These are phyloP conservation scores for Tanacetum coccineum DNA, from an alignment of 129 eudicot genomes.

Conservation along the genomic window DNA sequence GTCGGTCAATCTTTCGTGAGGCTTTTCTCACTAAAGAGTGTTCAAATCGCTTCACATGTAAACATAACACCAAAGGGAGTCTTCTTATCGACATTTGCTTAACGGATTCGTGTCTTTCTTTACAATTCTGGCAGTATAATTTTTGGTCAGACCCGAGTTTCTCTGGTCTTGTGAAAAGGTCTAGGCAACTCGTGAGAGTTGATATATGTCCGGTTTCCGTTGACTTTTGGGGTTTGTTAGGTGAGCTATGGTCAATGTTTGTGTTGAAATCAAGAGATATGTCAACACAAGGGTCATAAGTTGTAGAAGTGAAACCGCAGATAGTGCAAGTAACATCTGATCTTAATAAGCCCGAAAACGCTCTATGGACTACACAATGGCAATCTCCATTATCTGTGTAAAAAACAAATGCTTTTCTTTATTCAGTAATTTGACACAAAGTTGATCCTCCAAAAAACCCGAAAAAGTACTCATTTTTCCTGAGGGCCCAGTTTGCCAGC, in stretches of 20 bases:
- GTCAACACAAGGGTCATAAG: constrained; percentile 70
- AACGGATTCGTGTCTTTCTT: constrained; percentile 48
- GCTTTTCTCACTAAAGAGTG: constrained; percentile 52
- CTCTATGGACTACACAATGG: constrained; percentile 68
- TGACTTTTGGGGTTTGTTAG: constrained; percentile 48
- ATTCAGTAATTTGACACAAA: constrained; percentile 28
- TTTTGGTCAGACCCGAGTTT: constrained; percentile 69
- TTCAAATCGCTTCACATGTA: constrained; percentile 69
- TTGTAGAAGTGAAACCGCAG: constrained; percentile 69
- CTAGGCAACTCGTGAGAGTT: constrained; percentile 56
- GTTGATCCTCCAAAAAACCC: constrained; percentile 23
- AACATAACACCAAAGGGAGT: constrained; percentile 57
- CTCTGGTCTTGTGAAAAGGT: constrained; percentile 70
- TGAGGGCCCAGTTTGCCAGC: constrained; percentile 16
- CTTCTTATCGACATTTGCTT: constrained; percentile 68
- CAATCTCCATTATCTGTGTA: constrained; percentile 60
- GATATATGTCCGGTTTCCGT: constrained; percentile 30
- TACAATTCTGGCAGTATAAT: constrained; percentile 54
- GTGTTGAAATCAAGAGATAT: constrained; percentile 61
- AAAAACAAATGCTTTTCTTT: constrained; percentile 27
- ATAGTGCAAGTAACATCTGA: constrained; percentile 70
- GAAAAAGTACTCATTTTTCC: constrained; percentile 8
- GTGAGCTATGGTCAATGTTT: constrained; percentile 19
- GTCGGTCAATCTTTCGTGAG: constrained; percentile 63
- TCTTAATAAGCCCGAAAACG: constrained; percentile 62